Conservation (phyloP, 2,329 filamentous ascomycete genomes). For the Neurospora crassa region DNA sequence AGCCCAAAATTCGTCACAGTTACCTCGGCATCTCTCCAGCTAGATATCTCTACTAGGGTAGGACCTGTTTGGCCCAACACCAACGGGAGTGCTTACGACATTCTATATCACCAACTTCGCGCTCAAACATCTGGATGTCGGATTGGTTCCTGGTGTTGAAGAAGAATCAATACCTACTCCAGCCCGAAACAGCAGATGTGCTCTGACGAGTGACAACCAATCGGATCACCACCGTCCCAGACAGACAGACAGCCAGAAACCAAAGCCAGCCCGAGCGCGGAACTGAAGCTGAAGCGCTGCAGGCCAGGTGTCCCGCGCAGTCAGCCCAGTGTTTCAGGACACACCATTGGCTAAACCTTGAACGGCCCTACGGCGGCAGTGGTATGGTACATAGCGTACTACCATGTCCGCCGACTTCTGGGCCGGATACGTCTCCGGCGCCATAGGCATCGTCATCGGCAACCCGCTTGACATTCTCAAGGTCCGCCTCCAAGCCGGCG, state of each 20-base stretch:
- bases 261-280: not conserved
- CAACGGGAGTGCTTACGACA: not conserved
- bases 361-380: not conserved
- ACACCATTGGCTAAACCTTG: not conserved
- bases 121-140: not conserved
- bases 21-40: not conserved
- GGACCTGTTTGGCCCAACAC: not conserved
- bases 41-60: not conserved
- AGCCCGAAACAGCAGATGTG: not conserved
- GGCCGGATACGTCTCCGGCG: constrained; percentile 85
- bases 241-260: not conserved
- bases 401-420: constrained; percentile 83
- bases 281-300: not conserved
- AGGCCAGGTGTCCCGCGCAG: not conserved
- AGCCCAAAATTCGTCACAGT: not conserved
- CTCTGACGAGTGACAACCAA: not conserved
- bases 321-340: not conserved
- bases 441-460: constrained; percentile 75
- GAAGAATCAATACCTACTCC: not conserved
- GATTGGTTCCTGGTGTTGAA: not conserved
- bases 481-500: constrained; percentile 65
- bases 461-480: constrained; percentile 67
- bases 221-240: not conserved
- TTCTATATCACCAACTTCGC: not conserved
- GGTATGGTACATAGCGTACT: not conserved